Evolutionary conservation across 768 basidiomycete genomes (phyloP), one percentile per base, ranked within the genome.

Genomic region (Termitomyces sp.): DNA sequence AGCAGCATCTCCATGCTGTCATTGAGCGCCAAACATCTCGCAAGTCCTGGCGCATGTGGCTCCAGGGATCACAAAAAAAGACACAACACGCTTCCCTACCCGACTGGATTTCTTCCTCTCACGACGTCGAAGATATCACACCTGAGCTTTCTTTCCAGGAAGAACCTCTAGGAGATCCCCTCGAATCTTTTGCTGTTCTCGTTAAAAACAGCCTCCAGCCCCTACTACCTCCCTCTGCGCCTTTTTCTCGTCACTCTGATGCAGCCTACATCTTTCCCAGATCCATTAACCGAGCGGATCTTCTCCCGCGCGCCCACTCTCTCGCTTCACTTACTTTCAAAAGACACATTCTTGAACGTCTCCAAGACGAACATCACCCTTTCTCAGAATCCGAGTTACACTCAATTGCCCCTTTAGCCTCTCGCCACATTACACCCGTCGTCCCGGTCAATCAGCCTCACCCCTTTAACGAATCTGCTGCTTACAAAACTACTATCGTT

Each of bases 31-130:
- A 58, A 16, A 67, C 66, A 2, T 68, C 71, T 54, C 81, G 74
- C 60, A 79, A 75, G 62, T 73, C 74, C 27, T 88, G 83, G 84
- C 75, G 76, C 52, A 68, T 77, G 2, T 87, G 84, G 84, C 66
- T 86, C 52, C 57, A 57, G 54, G 58, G 53, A 20, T 57, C 59
- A 43, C 42, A 20, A 43, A 63, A 56, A 45, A 66, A 64, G 49
- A 58, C 57, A 10, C 55, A 51, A 38, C 54, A 56, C 4, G 33
- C 50, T 20, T 47, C 62, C 4, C 42, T 62, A 15, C 50, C 69
- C 22, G 66, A 69, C 52, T 73, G 76, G 73, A 54, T 16, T 15
- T 5, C 68, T 36, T 64, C 73, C 7, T 62, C 50, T 29, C 56
- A 52, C 13, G 52, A 51, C 35, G 43, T 54, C 43, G 59, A 56